These are phyloP conservation scores for Daldinia caldariorum DNA, from an alignment of 495 filamentous ascomycete genomes.

Conservation along the genomic window DNA sequence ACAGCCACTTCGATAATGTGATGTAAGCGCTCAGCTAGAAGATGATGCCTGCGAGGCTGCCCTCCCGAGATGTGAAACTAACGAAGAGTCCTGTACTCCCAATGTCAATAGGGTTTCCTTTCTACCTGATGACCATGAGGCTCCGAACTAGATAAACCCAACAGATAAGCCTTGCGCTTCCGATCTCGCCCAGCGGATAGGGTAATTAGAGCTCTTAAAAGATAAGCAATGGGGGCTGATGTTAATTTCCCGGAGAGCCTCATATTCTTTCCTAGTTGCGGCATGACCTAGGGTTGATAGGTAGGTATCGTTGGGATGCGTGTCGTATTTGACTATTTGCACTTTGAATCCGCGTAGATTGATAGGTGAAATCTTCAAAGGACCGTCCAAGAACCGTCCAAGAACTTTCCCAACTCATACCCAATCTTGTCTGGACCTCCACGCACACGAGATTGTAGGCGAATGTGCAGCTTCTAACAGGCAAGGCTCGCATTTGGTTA, in stretches of 20 bases:
- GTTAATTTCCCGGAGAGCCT: background rate
- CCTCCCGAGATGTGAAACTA: background rate
- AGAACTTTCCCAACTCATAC: background rate
- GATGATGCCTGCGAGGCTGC: background rate
- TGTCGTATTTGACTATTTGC: background rate
- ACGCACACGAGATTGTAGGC: background rate
- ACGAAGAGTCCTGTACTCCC: background rate
- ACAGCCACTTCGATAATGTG: background rate
- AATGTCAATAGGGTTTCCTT: background rate
- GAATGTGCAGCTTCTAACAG: background rate
- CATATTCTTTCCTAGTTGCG: background rate
- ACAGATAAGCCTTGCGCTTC: background rate
- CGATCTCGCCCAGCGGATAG: background rate
- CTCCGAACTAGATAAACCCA: background rate
- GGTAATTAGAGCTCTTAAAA: background rate
- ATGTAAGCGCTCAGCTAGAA: background rate
- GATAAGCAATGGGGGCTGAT: background rate
- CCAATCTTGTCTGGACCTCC: background rate
- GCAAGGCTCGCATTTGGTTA: background rate
- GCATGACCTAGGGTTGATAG: background rate
- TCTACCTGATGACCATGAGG: background rate
- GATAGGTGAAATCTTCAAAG: background rate
- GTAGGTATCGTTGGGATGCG: background rate
- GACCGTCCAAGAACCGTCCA: background rate
- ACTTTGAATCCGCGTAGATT: background rate